phyloP scores from a whole-genome alignment of 306 rosid species.

The Dalbergia cochinchinensis region DNA sequence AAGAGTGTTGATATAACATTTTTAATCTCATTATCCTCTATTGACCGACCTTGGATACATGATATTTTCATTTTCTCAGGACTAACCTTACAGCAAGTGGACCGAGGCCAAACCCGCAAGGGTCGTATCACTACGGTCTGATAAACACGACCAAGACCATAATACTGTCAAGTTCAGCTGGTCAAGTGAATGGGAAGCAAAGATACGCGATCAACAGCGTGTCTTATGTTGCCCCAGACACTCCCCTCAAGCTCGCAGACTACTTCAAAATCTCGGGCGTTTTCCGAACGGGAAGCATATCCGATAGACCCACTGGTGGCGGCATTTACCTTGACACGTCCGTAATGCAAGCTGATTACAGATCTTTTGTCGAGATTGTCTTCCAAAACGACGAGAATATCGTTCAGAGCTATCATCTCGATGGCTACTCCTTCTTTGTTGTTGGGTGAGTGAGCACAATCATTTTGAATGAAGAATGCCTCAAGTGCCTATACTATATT shows the following conservation, averaged over 20 bases:
- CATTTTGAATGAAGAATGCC: neutral
- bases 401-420: constrained; percentile 87
- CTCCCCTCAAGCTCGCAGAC: constrained; percentile 93
- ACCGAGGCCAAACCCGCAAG: constrained; percentile 99
- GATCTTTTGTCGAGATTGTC: constrained; percentile 82
- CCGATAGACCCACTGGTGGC: constrained; percentile 81
- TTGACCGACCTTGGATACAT: too few relatives aligned
- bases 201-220: constrained; percentile 94
- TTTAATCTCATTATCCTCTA: too few relatives aligned
- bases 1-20: neutral
- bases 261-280: constrained; percentile 82
- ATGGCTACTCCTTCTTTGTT: constrained; percentile 94
- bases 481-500: neutral
- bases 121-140: constrained; percentile 94
- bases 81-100: constrained; percentile 98
- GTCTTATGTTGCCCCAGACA: constrained; percentile 83
- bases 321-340: constrained; percentile 91
- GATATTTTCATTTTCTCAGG: constrained; percentile 56
- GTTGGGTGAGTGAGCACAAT: constrained; percentile 72
- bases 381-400: constrained; percentile 90
- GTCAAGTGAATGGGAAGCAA: constrained; percentile 79
- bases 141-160: constrained; percentile 74
- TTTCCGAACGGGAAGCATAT: constrained; percentile 85
- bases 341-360: constrained; percentile 82
- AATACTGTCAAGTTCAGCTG: constrained; percentile 72